Base-by-base conservation (phyloP, 2,329 filamentous ascomycete genomes). In the Colletotrichum paranaense region DNA sequence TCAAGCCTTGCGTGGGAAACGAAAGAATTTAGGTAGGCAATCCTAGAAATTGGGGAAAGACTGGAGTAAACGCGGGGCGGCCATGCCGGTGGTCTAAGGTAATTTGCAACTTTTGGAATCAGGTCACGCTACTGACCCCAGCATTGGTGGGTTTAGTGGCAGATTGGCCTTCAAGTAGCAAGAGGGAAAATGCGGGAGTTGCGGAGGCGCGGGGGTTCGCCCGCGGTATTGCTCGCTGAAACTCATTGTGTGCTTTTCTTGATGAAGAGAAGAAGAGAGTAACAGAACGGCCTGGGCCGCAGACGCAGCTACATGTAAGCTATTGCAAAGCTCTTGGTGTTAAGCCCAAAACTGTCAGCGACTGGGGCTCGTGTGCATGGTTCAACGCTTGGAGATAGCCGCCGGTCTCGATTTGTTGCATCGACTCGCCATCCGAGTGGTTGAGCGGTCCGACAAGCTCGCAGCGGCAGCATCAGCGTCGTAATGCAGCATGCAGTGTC, bases 161-260 rank as follows among this genome's bases (percentile, higher is more conserved):
- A 65, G 26, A 65, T 57, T 65, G 67, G 55, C 55, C 26, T 56
- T 62, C 30, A 56, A 60, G 28, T 46, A 55, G 30, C 28, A 46
- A 49, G 53, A 46, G 46, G 42, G 42, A 69, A 69, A 69, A 58
- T 64, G 69, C 66, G 69, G 69, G 59, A 42, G 53, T 42, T 73
- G 70, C 70, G 70, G 70, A 70, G 67, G 68, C 66, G 67, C 56
- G 67, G 70, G 67, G 70, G 28, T 26, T 57, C 49, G 60, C 55
- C 49, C 70, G 70, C 66, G 35, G 58, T n/a, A 70, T 73, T 38
- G 67, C 53, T 73, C 70, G 70, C 70, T 73, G 60, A 66, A 73
- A 73, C 35, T 70, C n/a, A 65, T 30, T 19, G 6, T 46, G 11
- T 19, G 16, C 5, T 8, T 42, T 26, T 38, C 26, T 38, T 8